Evolutionary conservation across 1,284 basidiomycete species (phyloP).

Genomic region (Marasmius fiardii): DNA sequence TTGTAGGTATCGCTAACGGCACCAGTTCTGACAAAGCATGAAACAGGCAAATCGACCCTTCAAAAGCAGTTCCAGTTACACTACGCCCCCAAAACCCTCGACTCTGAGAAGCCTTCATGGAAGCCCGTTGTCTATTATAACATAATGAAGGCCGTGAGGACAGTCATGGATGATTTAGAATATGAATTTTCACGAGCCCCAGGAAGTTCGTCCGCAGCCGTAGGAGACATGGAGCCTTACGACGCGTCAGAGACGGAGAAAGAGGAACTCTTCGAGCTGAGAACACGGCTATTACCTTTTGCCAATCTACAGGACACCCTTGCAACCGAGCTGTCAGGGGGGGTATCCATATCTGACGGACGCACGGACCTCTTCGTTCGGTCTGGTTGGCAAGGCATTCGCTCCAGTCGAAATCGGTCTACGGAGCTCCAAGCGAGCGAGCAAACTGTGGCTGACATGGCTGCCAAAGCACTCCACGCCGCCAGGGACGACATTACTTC

Average conservation of each 20-base stretch:
- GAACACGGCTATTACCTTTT: slow-evolving; percentile 57
- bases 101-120: slow-evolving; percentile 70
- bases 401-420: slow-evolving; percentile 41
- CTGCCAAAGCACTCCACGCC: slow-evolving; percentile 49
- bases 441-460: slow-evolving; percentile 44
- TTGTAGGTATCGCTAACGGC: not conserved
- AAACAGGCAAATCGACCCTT: slow-evolving; percentile 69
- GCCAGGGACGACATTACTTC: slow-evolving; percentile 48
- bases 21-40: not conserved
- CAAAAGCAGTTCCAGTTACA: slow-evolving; percentile 81
- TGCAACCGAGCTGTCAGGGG: slow-evolving; percentile 63
- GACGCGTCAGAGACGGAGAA: slow-evolving; percentile 31
- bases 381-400: slow-evolving; percentile 61
- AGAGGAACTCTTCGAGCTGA: slow-evolving; percentile 48
- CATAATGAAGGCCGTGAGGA: slow-evolving; percentile 72
- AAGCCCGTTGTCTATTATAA: slow-evolving; percentile 78
- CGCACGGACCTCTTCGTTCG: slow-evolving; percentile 62
- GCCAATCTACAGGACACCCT: slow-evolving; percentile 65
- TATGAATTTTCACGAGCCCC: slow-evolving; percentile 39
- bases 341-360: slow-evolving; percentile 55
- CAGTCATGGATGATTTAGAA: slow-evolving; percentile 72
- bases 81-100: slow-evolving; percentile 67
- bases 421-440: slow-evolving; percentile 12
- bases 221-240: slow-evolving; percentile 8
- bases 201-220: slow-evolving; percentile 10